Base-by-base conservation (phyloP, 768 basidiomycete species). In the Pulveroboletus sp. region DNA sequence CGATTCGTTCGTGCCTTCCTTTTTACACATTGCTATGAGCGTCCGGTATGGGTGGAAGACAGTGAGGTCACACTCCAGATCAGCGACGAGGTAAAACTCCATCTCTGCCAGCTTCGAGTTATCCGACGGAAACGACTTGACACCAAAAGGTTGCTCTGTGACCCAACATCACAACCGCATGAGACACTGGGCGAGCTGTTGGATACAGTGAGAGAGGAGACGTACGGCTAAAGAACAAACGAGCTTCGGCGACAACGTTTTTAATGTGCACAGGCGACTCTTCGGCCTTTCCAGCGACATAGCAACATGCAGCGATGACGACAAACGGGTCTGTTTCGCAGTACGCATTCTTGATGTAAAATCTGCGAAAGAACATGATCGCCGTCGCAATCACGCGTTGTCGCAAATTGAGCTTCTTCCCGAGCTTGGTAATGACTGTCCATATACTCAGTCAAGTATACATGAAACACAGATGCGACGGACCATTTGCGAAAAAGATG, bases 61-160 rank as follows among this genome's bases (percentile, higher is more conserved):
- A 46, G 85, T 80, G 36, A 99, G 73, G 68, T 98, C 92, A 60
- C 95, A 97, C 66, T 97, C 94, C 23, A 98, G 79, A 64, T 99
- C 94, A 62, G 92, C 92, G 20, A 99, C 85, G 10, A 98, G 83
- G 71, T 95, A 98, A 71, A 98, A 98, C 65, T 98, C 95, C 94
- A 97, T 97, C 67, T 99, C 97, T 4, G 94, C 97, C 13, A 99
- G 74, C 62, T 92, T 94, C 11, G 87, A 80, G 59, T 94, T 88
- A 63, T 97, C 94, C 0, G 87, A 79, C 0, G 89, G 82, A 62
- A 97, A 95, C n/a, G 78, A 69, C 62, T 88, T 86, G 63, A 87
- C 74, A 5, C 77, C 80, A 59, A 90, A 89, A 17, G 81, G 83
- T 45, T 84, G 81, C 45, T 77, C 80, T 83, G 43, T 14, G 27